Evolutionary conservation across 257 asterid genomes (phyloP), one percentile per base, ranked within the genome.

Genomic region (Nicotiana otophora): DNA sequence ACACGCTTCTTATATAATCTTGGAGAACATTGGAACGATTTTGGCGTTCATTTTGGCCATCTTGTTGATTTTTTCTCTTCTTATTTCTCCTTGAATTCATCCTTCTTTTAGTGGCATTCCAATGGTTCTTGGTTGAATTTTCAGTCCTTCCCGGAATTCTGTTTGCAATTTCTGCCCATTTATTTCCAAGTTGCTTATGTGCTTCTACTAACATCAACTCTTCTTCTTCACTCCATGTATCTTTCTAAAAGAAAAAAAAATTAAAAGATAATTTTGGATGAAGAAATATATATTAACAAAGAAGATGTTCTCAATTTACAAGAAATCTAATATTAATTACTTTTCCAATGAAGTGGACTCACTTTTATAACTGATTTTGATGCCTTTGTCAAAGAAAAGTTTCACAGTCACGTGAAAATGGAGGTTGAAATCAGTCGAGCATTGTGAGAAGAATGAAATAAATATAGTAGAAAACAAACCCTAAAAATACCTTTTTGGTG

Each of bases 141-240:
- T 95, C 98, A 30, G 95, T 91, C 82, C 98, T 86, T 20, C 95
- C 98, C 0, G 92, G 92, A 75, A 95, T 88, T 11, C 61, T 61
- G 48, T 90, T 93, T 0, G 98, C 97, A 23, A 95, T 95, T 77
- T 89, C 94, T 0, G 97, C 93, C 98, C 98, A 95, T 82, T 68
- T 78, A 75, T 93, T 95, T 26, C 97, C 96, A 39, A 90, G 67
- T 76, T 69, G 82, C 82, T 85, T 69, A 77, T 92, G 98, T 1
- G 92, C 91, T 84, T 88, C 92, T 0, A 92, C 87, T 36, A 95
- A 83, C 86, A 87, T 2, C 83, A 42, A 77, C 81, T 94, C 98
- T 86, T 94, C 98, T 75, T 86, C 96, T 72, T 92, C 97, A 57
- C 88, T 90, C 98, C 98, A 94, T 2, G 30, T 60, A 17, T 87